Evolutionary conservation across 2,329 filamentous ascomycete species (phyloP), one percentile per base, ranked within the genome.

Genomic region (Aspergillus hortae): DNA sequence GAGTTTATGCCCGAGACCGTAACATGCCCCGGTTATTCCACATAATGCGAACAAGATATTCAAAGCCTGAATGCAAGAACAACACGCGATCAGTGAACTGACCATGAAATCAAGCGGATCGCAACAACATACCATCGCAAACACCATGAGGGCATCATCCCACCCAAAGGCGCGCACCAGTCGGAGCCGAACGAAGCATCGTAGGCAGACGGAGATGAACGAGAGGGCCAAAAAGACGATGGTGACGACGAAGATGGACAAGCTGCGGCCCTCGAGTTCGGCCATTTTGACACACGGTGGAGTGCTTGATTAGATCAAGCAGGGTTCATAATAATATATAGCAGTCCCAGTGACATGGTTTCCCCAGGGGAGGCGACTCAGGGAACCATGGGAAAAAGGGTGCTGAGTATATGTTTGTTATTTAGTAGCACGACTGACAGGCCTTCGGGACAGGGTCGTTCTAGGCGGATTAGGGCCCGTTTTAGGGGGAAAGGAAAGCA

Each of bases 71-170:
- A 44, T 40, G 27, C 46, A 10, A 47, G 17, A 47, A 15, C 7
- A 9, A 7, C 17, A 14, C 17, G 40, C 23, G 14, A 11, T 52
- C 19, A 51, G 36, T 38, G 5, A n/a, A 33, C 30, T n/a, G 35
- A 38, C 12, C 15, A 38, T 38, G 35, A n/a, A 38, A n/a, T 11
- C 35, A 21, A 6, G 12, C 12, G 32, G 17, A 27, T n/a, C 10
- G 48, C 3, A 25, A 32, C 30, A n/a, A 32, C 59, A 56, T 66
- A 72, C 67, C 67, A 70, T 66, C 15, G 68, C 67, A 49, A 63
- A 60, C 11, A 72, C 61, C 67, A 72, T 71, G 17, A 71, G 48
- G 9, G 55, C 55, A 61, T 72, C 69, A 66, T 72, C 69, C 62
- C 67, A 68, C 17, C 69, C 69, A 56, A 72, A 72, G 25, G 65